Conservation (phyloP, 2,329 filamentous ascomycete species). For the Colletotrichum paranaense region DNA sequence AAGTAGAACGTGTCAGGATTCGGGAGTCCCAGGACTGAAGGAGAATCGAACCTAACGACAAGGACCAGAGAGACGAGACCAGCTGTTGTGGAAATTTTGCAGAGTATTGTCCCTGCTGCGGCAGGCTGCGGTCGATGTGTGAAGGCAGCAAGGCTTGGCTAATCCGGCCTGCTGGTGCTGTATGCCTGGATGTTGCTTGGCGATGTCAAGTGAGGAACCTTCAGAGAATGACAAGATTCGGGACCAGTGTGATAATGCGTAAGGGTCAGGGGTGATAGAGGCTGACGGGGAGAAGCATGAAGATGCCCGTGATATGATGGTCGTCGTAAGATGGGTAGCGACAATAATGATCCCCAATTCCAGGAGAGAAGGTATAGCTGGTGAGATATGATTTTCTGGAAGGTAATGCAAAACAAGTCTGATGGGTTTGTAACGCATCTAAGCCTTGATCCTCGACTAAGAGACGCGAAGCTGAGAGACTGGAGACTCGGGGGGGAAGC, state of each 20-base stretch:
- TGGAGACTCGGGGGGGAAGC: not conserved
- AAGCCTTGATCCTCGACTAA: not conserved
- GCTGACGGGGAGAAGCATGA: constrained; percentile 4
- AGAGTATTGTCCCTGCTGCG: not conserved
- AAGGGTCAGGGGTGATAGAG: not conserved
- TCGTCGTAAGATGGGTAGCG: constrained; percentile 12
- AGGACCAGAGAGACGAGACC: not conserved
- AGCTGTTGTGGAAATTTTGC: not conserved
- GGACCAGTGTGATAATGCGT: not conserved
- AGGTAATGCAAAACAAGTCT: constrained; percentile 21
- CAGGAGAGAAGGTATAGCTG: constrained; percentile 9
- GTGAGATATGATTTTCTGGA: constrained; percentile 2
- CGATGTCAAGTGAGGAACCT: not conserved
- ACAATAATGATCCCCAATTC: not conserved
- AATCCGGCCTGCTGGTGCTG: constrained; percentile 6
- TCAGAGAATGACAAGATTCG: not conserved
- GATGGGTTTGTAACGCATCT: constrained; percentile 15
- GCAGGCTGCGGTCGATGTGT: not conserved
- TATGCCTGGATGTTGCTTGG: not conserved
- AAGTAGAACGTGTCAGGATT: not conserved
- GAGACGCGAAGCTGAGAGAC: not conserved
- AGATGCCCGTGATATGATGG: constrained; percentile 23
- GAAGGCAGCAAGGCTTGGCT: not conserved
- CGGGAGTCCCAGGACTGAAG: too few species aligned
- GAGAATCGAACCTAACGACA: not conserved